Conservation (phyloP, 1,284 basidiomycete genomes). For the Acaromyces ingoldii region DNA sequence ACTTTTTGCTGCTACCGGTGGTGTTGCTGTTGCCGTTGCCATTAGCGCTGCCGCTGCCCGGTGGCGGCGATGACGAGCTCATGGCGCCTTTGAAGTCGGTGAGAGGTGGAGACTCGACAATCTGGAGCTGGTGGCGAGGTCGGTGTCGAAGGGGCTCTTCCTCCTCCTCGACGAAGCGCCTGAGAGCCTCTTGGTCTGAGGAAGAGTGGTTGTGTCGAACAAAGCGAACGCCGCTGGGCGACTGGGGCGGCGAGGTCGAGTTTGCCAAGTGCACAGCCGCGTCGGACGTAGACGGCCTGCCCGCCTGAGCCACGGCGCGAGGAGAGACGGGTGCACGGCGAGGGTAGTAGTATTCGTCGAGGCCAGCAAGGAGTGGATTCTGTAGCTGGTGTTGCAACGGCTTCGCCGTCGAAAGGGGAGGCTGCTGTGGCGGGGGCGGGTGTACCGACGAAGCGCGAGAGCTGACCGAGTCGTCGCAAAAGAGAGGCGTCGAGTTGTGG, state of each 20-base stretch:
- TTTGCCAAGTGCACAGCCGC: background rate
- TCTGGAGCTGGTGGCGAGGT: background rate
- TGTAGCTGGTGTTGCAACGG: slow-evolving; percentile 12
- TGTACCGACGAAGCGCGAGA: background rate
- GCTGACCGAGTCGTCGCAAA: background rate
- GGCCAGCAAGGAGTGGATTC: background rate
- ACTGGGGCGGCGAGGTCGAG: background rate
- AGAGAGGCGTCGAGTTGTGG: background rate
- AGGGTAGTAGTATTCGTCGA: too few relatives aligned
- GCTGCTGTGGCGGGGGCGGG: background rate
- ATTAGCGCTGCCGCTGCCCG: background rate
- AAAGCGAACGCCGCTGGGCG: background rate
- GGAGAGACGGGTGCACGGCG: too few relatives aligned
- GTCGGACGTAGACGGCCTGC: background rate
- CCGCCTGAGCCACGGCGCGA: too few relatives aligned
- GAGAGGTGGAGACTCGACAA: too few relatives aligned
- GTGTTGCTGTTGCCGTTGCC: background rate
- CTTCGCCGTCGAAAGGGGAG: slow-evolving; percentile 4
- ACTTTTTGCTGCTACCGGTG: background rate
- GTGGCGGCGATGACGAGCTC: too few relatives aligned
- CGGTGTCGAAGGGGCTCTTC: slow-evolving; percentile 9
- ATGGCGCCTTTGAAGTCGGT: too few relatives aligned
- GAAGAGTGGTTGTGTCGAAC: background rate
- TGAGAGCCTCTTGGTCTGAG: slow-evolving; percentile 1
- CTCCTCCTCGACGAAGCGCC: background rate